phyloP scores from a whole-genome alignment of 1,284 basidiomycete species.

The Mycena citricolor region DNA sequence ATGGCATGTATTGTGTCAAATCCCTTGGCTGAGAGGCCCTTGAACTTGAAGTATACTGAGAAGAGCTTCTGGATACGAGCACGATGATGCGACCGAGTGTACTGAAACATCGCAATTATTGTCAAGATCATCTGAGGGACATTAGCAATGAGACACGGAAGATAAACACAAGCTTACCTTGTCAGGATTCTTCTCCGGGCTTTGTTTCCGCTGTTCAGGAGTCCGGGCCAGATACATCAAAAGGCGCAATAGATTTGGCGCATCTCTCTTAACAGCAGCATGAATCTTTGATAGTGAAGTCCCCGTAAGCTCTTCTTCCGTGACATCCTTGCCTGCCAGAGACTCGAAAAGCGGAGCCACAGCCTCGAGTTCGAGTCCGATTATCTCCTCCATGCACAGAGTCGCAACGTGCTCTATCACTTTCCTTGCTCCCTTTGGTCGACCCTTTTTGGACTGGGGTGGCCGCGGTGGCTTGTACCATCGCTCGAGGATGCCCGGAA shows the following conservation, averaged over 20 bases:
- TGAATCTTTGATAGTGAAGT: conserved; percentile 18
- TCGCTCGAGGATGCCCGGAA: conserved; percentile 23
- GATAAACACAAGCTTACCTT: conserved; percentile 18
- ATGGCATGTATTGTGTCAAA: conserved; percentile 30
- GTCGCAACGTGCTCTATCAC: conserved; percentile 20
- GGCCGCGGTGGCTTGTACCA: conserved; percentile 25
- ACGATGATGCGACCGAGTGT: conserved; percentile 23
- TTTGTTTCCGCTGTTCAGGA: conserved; percentile 18
- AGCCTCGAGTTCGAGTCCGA: conserved; percentile 18
- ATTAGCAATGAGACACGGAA: conserved; percentile 7
- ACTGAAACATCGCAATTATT: conserved; percentile 23
- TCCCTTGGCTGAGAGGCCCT: conserved; percentile 26
- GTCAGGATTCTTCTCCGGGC: conserved; percentile 25
- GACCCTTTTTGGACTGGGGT: not conserved
- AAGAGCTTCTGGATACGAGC: conserved; percentile 26
- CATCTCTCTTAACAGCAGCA: conserved; percentile 3
- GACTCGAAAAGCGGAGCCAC: conserved; percentile 7
- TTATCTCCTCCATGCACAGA: conserved; percentile 10
- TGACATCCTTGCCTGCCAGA: conserved; percentile 17
- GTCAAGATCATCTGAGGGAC: conserved; percentile 21
- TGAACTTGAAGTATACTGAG: conserved; percentile 29
- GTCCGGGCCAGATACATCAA: conserved; percentile 17
- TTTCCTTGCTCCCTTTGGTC: conserved; percentile 13
- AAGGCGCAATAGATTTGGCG: conserved; percentile 24
- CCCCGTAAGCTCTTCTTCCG: conserved; percentile 14